A percentile compares a stretch with the other conserved stretches of the same genome.
These are phyloP conservation scores for Suillus alpinus DNA, from an alignment of 768 basidiomycete genomes.

Conservation along the genomic window DNA sequence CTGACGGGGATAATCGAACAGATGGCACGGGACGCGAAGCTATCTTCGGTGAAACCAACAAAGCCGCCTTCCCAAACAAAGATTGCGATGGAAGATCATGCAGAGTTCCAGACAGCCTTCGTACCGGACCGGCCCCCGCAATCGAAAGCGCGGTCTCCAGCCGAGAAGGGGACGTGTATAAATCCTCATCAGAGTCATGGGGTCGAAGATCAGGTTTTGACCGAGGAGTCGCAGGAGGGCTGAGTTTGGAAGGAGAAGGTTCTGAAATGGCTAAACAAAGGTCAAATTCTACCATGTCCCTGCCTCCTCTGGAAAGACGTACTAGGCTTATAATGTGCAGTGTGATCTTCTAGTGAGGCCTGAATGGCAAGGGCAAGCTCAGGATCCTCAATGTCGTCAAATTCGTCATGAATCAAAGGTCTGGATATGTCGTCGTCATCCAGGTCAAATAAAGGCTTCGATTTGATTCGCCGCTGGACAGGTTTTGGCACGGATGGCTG, in stretches of 20 bases:
- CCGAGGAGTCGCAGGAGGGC: not conserved
- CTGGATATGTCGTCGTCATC: slow-evolving; percentile 40
- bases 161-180: slow-evolving; percentile 50
- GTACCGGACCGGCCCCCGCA: slow-evolving; percentile 51
- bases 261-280: not conserved
- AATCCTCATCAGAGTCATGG: slow-evolving; percentile 40
- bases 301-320: not conserved
- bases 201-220: not conserved
- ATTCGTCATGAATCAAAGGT: slow-evolving; percentile 18
- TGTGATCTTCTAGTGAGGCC: slow-evolving; percentile 48
- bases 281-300: not conserved
- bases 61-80: slow-evolving; percentile 37
- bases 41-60: slow-evolving; percentile 23
- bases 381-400: slow-evolving; percentile 49
- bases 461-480: slow-evolving; percentile 32
- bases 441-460: slow-evolving; percentile 51
- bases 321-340: not conserved
- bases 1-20: not conserved
- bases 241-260: slow-evolving; percentile 8
- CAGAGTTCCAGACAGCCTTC: slow-evolving; percentile 11
- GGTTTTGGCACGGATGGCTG: slow-evolving; percentile 27
- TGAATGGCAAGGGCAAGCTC: slow-evolving; percentile 60
- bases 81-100: slow-evolving; percentile 18
- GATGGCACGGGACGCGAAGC: slow-evolving; percentile 1
- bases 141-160: slow-evolving; percentile 69